Conservation (phyloP, 345 rosid genomes). For the Raphanus sativus region DNA sequence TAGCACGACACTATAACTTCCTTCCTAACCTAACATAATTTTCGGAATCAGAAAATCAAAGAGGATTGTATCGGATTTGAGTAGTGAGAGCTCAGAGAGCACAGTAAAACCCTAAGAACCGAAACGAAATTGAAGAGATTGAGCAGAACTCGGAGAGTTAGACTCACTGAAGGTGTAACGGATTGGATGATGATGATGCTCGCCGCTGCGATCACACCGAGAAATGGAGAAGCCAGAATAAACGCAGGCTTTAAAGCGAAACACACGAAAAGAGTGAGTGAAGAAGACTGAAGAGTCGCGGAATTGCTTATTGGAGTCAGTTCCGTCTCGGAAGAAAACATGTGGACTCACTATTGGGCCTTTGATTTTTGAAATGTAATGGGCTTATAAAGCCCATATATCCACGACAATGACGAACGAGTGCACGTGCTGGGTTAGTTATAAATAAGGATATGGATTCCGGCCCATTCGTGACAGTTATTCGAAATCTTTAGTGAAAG, state of each 20-base stretch:
- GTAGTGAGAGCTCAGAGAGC: neutral
- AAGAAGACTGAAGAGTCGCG: constrained; percentile 17
- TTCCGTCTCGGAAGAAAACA: neutral
- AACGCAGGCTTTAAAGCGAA: neutral
- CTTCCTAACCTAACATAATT: neutral
- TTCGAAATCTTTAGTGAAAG: too few relatives aligned
- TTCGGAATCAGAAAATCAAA: neutral
- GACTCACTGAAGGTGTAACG: neutral
- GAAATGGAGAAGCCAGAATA: neutral
- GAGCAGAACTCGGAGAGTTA: neutral
- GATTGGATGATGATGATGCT: neutral
- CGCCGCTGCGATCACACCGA: neutral
- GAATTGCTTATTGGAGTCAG: neutral
- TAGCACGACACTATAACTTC: neutral
- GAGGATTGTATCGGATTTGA: neutral
- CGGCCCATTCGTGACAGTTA: too few relatives aligned
- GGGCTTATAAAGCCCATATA: constrained; percentile 6
- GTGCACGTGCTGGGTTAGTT: neutral
- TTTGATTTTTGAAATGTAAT: neutral
- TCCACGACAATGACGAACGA: neutral
- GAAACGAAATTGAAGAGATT: constrained; percentile 1
- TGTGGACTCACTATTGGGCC: neutral
- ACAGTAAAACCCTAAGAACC: constrained; percentile 29
- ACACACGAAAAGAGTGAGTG: constrained; percentile 10
- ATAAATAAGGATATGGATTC: neutral